A percentile compares a stretch with the other conserved stretches of the same genome.
These are phyloP conservation scores for Dentipellis sp. DNA, from an alignment of 768 basidiomycete genomes.

Conservation along the genomic window DNA sequence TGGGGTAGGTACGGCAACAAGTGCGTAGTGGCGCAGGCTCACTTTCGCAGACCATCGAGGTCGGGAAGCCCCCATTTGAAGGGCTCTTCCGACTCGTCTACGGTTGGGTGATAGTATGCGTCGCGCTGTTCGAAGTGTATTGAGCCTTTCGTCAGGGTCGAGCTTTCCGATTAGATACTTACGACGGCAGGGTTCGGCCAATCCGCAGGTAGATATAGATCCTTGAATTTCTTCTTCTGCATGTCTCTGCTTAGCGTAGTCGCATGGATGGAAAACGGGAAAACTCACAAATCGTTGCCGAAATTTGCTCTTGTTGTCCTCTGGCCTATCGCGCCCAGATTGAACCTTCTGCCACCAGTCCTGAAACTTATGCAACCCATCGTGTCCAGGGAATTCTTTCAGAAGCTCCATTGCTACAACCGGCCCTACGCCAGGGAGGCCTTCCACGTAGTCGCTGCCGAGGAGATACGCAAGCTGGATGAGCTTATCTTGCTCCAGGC, in stretches of 20 bases:
- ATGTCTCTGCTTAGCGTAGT: background rate
- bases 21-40: conserved; percentile 19
- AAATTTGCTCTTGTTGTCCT: conserved; percentile 70
- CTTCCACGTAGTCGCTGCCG: conserved; percentile 95
- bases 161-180: conserved; percentile 19
- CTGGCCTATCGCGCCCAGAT: conserved; percentile 71
- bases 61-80: conserved; percentile 99
- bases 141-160: background rate
- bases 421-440: conserved; percentile 85
- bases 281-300: conserved; percentile 75
- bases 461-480: conserved; percentile 88
- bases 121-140: conserved; percentile 47
- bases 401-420: conserved; percentile 95
- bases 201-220: conserved; percentile 66
- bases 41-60: conserved; percentile 84
- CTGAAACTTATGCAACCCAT: conserved; percentile 79
- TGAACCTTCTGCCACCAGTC: conserved; percentile 96
- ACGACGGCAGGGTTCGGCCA: conserved; percentile 96
- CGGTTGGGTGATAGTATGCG: conserved; percentile 86
- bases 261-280: conserved; percentile 40
- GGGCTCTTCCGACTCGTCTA: conserved; percentile 85
- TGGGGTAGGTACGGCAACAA: conserved; percentile 8
- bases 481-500: conserved; percentile 77
- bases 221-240: conserved; percentile 86
- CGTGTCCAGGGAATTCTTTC: conserved; percentile 83